A percentile compares a stretch with the other conserved stretches of the same genome.
phyloP scores from a whole-genome alignment of 495 filamentous ascomycete species.

The Hypoxylon rickii region DNA sequence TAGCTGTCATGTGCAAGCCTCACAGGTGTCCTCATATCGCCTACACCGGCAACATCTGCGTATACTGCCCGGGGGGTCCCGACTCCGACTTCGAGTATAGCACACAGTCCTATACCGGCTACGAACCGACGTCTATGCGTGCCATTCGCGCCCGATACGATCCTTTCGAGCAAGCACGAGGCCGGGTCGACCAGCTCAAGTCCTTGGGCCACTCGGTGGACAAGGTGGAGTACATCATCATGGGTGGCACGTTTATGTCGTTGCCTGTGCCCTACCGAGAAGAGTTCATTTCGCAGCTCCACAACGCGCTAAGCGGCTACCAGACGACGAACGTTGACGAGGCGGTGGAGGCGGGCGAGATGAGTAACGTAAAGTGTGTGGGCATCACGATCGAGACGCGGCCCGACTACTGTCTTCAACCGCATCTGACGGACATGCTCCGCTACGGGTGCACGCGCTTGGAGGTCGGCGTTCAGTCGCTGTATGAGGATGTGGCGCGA shows the following conservation, averaged over 20 bases:
- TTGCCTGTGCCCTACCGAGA: conserved; percentile 85
- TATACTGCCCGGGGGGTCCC: conserved; percentile 96
- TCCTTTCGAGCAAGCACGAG: conserved; percentile 95
- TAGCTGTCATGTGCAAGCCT: conserved; percentile 99
- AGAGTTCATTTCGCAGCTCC: conserved; percentile 90
- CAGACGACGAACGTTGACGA: conserved; percentile 91
- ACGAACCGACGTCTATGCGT: conserved; percentile 97
- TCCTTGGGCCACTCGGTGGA: conserved; percentile 94
- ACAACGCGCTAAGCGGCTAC: conserved; percentile 95
- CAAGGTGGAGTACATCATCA: conserved; percentile 99
- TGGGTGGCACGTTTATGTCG: conserved; percentile 99
- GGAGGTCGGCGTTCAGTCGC: conserved; percentile 92
- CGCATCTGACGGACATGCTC: conserved; percentile 90
- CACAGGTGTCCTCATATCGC: conserved; percentile 97
- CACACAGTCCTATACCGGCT: conserved; percentile 97
- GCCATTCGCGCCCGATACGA: conserved; percentile 97
- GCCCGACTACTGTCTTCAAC: conserved; percentile 93
- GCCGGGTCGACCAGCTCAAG: conserved; percentile 95
- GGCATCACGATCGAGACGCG: conserved; percentile 98
- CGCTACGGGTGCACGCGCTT: conserved; percentile 94
- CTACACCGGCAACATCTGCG: conserved; percentile 97
- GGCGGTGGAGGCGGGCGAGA: conserved; percentile 86
- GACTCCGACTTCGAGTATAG: conserved; percentile 99
- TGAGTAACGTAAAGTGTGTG: conserved; percentile 95
- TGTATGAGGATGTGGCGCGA: conserved; percentile 97